These are phyloP conservation scores for Trichoderma pleuroti DNA, from an alignment of 2,329 filamentous ascomycete genomes.

Conservation along the genomic window DNA sequence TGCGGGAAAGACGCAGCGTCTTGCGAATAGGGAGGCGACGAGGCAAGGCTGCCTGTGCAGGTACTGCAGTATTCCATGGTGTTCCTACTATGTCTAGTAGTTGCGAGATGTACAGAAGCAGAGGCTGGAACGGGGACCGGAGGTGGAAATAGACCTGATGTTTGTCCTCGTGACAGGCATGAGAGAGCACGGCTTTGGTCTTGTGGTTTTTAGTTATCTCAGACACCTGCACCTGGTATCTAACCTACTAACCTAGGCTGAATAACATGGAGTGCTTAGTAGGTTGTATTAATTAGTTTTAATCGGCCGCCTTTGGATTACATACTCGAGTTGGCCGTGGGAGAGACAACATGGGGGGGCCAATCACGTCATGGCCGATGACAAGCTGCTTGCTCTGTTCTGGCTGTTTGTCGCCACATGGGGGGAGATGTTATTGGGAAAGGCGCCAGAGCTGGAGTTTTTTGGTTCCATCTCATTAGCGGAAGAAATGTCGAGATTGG, in stretches of 20 bases:
- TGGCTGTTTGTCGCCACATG: constrained; percentile 5
- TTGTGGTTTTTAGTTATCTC: neutral
- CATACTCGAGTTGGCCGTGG: neutral
- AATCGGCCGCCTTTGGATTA: constrained; percentile 6
- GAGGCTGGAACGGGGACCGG: neutral
- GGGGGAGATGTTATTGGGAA: neutral
- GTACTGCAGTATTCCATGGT: constrained; percentile 60
- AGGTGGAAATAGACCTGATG: neutral
- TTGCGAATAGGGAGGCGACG: constrained; percentile 49
- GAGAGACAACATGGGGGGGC: neutral
- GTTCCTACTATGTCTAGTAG: neutral
- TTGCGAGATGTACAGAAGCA: neutral
- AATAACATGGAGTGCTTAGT: neutral
- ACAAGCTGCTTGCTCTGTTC: neutral
- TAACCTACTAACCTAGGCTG: neutral
- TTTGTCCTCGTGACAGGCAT: neutral
- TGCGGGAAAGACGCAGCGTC: constrained; percentile 57
- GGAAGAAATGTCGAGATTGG: neutral
- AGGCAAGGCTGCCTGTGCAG: constrained; percentile 60
- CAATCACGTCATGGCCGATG: constrained; percentile 16
- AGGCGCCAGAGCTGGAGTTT: neutral
- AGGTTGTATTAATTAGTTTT: neutral
- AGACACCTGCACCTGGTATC: neutral
- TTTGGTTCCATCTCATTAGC: neutral
- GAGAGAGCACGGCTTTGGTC: constrained; percentile 1